A percentile compares a stretch with the other conserved stretches of the same genome.
Evolutionary conservation across 1,139 yeast species (phyloP).

Genomic region (Pichia sp.): DNA sequence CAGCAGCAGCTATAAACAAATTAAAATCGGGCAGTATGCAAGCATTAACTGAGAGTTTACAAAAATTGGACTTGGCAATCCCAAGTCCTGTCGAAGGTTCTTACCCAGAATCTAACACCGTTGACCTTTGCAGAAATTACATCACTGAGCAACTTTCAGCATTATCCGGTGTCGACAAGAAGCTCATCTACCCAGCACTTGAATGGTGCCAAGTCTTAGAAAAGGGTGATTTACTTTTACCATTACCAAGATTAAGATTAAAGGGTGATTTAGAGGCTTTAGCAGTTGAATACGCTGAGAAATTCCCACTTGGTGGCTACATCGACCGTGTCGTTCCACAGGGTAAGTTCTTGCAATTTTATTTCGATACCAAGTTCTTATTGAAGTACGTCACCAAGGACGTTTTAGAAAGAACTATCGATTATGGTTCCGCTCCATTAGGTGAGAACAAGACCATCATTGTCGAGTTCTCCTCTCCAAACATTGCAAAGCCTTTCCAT

Average conservation of each 20-base stretch:
- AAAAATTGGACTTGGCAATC: constrained; percentile 27
- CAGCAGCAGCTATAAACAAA: background rate
- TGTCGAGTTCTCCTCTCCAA: constrained; percentile 94
- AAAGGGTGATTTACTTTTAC: constrained; percentile 89
- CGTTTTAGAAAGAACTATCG: constrained; percentile 49
- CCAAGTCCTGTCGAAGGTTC: constrained; percentile 41
- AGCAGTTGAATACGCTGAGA: constrained; percentile 76
- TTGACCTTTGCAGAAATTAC: constrained; percentile 83
- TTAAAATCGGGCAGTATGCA: constrained; percentile 19
- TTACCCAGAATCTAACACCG: constrained; percentile 64
- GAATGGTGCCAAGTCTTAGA: constrained; percentile 84
- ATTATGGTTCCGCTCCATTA: constrained; percentile 70
- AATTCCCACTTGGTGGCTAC: constrained; percentile 60
- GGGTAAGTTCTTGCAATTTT: constrained; percentile 91
- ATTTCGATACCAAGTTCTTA: constrained; percentile 60
- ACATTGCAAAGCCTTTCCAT: constrained; percentile 98
- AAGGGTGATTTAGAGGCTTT: constrained; percentile 67
- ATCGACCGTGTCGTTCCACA: constrained; percentile 68
- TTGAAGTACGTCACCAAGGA: constrained; percentile 67
- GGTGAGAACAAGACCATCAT: constrained; percentile 69
- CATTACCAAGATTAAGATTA: constrained; percentile 87
- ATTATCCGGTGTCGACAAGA: constrained; percentile 64
- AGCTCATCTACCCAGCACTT: constrained; percentile 72
- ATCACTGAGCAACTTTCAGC: constrained; percentile 71
- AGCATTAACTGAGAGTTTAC: constrained; percentile 23